Conservation (phyloP, 441 rosid genomes). For the Arabidopsis lyrata region DNA sequence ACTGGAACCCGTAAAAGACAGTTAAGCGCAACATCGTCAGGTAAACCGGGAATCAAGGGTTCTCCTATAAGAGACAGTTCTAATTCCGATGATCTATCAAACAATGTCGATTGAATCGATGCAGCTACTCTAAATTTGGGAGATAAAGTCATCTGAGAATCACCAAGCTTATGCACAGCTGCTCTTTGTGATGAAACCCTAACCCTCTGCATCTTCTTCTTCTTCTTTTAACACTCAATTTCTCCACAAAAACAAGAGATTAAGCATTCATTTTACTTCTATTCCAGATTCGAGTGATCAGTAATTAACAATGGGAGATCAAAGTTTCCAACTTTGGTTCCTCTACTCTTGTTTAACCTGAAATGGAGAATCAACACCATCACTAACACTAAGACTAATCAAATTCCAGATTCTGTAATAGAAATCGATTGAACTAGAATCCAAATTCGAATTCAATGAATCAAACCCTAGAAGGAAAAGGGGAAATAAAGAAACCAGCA, state of each 20-base stretch:
- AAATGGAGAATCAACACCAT: slow-evolving; percentile 27
- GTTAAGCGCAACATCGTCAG: slow-evolving; percentile 83
- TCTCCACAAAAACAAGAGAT: background rate
- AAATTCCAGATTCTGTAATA: slow-evolving; percentile 18
- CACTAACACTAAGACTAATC: slow-evolving; percentile 24
- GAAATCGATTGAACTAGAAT: slow-evolving; percentile 6
- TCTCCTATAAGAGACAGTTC: slow-evolving; percentile 62
- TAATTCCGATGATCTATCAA: slow-evolving; percentile 55
- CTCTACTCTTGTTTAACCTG: slow-evolving; percentile 28
- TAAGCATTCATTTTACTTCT: slow-evolving; percentile 17
- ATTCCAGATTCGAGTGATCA: slow-evolving; percentile 3
- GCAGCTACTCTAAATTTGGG: slow-evolving; percentile 80
- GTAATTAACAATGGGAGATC: background rate
- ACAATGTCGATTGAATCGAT: slow-evolving; percentile 56
- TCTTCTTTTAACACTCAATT: slow-evolving; percentile 43
- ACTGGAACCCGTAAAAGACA: slow-evolving; percentile 86
- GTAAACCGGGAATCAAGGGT: slow-evolving; percentile 88
- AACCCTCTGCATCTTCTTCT: slow-evolving; percentile 79
- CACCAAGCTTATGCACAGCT: slow-evolving; percentile 84
- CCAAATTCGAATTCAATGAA: slow-evolving; percentile 2
- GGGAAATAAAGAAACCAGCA: background rate
- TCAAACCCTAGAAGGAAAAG: slow-evolving; percentile 34
- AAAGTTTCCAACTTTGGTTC: slow-evolving; percentile 26
- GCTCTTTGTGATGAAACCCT: slow-evolving; percentile 76
- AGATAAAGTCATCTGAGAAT: slow-evolving; percentile 83